A percentile compares a stretch with the other conserved stretches of the same genome.
phyloP scores from a whole-genome alignment of 768 basidiomycete species.

The Leccinum obscurum region DNA sequence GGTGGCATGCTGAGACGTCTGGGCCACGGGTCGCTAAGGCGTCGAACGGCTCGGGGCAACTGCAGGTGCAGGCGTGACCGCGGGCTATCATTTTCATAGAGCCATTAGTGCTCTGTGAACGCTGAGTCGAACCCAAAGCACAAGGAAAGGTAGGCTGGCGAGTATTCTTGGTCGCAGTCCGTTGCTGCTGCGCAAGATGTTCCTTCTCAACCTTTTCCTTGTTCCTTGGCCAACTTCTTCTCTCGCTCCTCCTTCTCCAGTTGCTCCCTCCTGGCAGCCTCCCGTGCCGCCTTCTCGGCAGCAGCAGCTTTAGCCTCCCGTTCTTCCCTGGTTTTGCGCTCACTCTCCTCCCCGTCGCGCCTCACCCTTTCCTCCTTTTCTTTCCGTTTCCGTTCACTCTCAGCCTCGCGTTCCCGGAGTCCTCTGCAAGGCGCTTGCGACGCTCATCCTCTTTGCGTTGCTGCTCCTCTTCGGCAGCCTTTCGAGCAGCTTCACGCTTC shows the following conservation, averaged over 20 bases:
- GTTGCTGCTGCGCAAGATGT: slow-evolving; percentile 49
- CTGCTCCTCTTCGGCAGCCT: slow-evolving; percentile 81
- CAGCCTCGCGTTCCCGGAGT: slow-evolving; percentile 73
- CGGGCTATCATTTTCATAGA: slow-evolving; percentile 63
- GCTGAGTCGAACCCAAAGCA: slow-evolving; percentile 48
- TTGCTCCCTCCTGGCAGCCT: slow-evolving; percentile 41
- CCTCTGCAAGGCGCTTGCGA: slow-evolving; percentile 72
- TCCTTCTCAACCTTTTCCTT: slow-evolving; percentile 55
- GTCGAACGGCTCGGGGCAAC: slow-evolving; percentile 38
- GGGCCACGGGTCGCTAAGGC: slow-evolving; percentile 37
- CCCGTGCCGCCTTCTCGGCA: slow-evolving; percentile 48
- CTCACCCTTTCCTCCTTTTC: slow-evolving; percentile 68
- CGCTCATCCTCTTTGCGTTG: slow-evolving; percentile 81
- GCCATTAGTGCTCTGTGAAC: slow-evolving; percentile 47
- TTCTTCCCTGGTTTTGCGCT: slow-evolving; percentile 65
- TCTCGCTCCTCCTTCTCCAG: slow-evolving; percentile 68
- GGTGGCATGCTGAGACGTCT: slow-evolving; percentile 47
- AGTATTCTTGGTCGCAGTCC: slow-evolving; percentile 44
- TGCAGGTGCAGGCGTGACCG: slow-evolving; percentile 29
- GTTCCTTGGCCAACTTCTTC: slow-evolving; percentile 63
- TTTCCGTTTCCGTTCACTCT: slow-evolving; percentile 70
- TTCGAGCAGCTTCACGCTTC: slow-evolving; percentile 72
- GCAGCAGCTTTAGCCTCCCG: slow-evolving; percentile 52
- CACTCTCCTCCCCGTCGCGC: slow-evolving; percentile 58
- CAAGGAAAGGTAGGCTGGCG: slow-evolving; percentile 56